Conservation (phyloP, 257 asterid species). For the Forsythia suspensa region DNA sequence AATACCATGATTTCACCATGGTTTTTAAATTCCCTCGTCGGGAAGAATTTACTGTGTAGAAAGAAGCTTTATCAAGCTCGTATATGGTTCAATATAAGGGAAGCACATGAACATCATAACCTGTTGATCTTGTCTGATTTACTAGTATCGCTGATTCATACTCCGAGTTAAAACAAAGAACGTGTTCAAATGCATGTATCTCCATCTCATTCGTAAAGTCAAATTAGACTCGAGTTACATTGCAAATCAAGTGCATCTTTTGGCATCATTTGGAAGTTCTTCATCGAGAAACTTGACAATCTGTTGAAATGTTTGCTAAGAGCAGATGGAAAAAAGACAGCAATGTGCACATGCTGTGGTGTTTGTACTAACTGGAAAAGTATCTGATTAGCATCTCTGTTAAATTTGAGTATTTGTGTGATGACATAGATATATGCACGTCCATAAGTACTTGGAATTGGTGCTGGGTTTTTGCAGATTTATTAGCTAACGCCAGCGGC, state of each 20-base stretch:
- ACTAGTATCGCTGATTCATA: neutral
- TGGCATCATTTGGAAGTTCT: neutral
- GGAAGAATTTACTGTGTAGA: no score
- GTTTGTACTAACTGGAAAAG: neutral
- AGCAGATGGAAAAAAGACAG: neutral
- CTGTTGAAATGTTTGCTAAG: neutral
- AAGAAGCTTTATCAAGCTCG: no score
- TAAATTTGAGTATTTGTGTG: neutral
- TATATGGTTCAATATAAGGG: neutral
- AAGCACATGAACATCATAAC: neutral
- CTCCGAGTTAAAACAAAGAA: neutral
- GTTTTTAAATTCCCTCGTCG: no score
- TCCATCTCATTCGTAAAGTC: neutral
- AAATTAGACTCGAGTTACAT: neutral
- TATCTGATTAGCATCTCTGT: neutral
- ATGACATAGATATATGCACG: neutral
- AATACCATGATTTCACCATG: no score
- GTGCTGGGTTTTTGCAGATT: neutral
- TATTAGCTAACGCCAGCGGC: neutral
- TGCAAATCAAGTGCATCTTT: neutral
- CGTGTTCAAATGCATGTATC: neutral
- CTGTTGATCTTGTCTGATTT: neutral
- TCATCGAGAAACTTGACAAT: neutral
- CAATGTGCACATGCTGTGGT: neutral
- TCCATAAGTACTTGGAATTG: neutral